Evolutionary conservation across 2,329 filamentous ascomycete genomes (phyloP).

Genomic region (Penicillium sp.): DNA sequence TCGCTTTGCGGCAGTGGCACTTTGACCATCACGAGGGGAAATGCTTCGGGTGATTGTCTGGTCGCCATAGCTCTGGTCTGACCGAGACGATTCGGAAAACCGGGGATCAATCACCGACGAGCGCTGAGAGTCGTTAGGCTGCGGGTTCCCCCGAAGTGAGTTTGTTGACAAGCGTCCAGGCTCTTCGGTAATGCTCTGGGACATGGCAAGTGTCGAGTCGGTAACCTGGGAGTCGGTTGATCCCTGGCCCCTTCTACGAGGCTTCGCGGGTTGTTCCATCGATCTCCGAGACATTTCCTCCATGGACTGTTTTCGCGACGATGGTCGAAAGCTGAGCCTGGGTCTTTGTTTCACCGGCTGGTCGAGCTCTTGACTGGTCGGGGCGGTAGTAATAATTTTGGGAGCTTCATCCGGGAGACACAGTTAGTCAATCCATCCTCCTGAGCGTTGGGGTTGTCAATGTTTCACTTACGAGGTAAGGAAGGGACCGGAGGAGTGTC

Average conservation of each 20-base stretch:
- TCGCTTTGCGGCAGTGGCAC: slow-evolving; percentile 64
- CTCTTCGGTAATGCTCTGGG: slow-evolving; percentile 61
- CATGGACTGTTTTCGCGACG: slow-evolving; percentile 32
- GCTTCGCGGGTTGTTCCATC: slow-evolving; percentile 16
- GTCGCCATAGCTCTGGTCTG: slow-evolving; percentile 77
- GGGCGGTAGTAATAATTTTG: slow-evolving; percentile 86
- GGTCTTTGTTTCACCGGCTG: slow-evolving; percentile 39
- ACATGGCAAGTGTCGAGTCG: slow-evolving; percentile 31
- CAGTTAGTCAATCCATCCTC: not conserved
- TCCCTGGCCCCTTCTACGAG: slow-evolving; percentile 22
- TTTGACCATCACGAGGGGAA: slow-evolving; percentile 58
- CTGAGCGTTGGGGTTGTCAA: not conserved
- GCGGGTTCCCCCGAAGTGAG: slow-evolving; percentile 52
- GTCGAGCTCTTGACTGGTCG: slow-evolving; percentile 63
- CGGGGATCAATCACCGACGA: slow-evolving; percentile 63
- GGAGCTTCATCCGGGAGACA: slow-evolving; percentile 43
- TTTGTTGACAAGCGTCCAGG: slow-evolving; percentile 50
- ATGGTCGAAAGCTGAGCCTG: slow-evolving; percentile 40
- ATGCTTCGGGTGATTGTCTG: slow-evolving; percentile 55
- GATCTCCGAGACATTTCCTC: slow-evolving; percentile 26
- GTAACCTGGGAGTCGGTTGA: slow-evolving; percentile 28
- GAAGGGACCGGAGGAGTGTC: slow-evolving; percentile 45
- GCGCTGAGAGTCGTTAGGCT: slow-evolving; percentile 60
- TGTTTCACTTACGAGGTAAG: slow-evolving; percentile 35
- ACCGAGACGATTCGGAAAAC: slow-evolving; percentile 82